These are phyloP conservation scores for Suhomyces canberraensis DNA, from an alignment of 805 yeast genomes.

Conservation along the genomic window DNA sequence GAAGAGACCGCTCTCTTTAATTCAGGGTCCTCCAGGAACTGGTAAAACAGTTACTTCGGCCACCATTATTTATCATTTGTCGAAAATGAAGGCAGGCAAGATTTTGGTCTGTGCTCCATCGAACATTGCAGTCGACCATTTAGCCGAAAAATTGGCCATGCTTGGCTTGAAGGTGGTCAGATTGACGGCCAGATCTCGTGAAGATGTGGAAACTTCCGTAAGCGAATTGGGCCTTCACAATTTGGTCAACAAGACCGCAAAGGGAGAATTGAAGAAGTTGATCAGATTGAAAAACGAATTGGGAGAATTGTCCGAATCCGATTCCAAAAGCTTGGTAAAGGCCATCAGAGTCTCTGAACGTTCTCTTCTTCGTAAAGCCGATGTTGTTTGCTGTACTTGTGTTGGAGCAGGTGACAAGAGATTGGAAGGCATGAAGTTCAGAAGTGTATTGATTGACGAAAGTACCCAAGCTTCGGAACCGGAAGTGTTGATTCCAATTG, in stretches of 20 bases:
- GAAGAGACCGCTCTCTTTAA: slow-evolving; percentile 69
- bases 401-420: slow-evolving; percentile 85
- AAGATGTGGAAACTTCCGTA: slow-evolving; percentile 70
- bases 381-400: slow-evolving; percentile 88
- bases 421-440: slow-evolving; percentile 52
- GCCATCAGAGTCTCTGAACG: slow-evolving; percentile 48
- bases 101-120: slow-evolving; percentile 93
- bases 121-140: slow-evolving; percentile 90
- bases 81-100: slow-evolving; percentile 56
- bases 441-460: slow-evolving; percentile 86
- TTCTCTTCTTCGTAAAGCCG: slow-evolving; percentile 51
- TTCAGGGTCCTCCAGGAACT: slow-evolving; percentile 93
- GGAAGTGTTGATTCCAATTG: slow-evolving; percentile 83
- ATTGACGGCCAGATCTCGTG: slow-evolving; percentile 71
- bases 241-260: slow-evolving; percentile 45
- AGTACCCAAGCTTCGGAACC: slow-evolving; percentile 94
- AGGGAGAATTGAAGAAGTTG: slow-evolving; percentile 57
- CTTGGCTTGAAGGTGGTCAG: slow-evolving; percentile 78
- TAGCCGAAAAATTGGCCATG: slow-evolving; percentile 67
- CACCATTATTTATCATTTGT: slow-evolving; percentile 75
- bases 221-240: slow-evolving; percentile 56
- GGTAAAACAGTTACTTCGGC: slow-evolving; percentile 95
- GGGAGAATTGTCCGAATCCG: slow-evolving; percentile 64
- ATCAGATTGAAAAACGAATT: slow-evolving; percentile 55
- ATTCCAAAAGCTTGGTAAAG: slow-evolving; percentile 44